A percentile compares a stretch with the other conserved stretches of the same genome.
phyloP scores from a whole-genome alignment of 73 alveolate genomes.

The Uronychia setigera region DNA sequence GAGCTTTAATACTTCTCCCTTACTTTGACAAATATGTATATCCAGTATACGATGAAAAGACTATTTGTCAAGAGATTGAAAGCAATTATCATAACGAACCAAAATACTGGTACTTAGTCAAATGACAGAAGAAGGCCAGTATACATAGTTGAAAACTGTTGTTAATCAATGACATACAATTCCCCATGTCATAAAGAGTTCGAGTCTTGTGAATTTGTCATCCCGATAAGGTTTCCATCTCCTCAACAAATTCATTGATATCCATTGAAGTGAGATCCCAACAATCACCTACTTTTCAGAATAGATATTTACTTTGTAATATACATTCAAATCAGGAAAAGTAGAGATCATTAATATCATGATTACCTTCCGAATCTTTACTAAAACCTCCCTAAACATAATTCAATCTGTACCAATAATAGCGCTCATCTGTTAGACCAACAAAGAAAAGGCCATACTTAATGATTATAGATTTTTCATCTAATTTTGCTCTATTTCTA shows the following conservation, averaged over 20 bases:
- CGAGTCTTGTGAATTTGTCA: not conserved
- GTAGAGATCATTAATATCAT: not conserved
- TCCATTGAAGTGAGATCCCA: not conserved
- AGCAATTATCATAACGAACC: too few relatives aligned
- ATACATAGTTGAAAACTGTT: not conserved
- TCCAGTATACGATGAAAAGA: too few relatives aligned
- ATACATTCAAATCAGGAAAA: not conserved
- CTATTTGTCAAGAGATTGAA: too few relatives aligned
- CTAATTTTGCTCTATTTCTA: not conserved
- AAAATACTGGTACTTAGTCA: too few relatives aligned
- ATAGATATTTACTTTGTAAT: not conserved
- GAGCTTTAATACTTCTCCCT: too few relatives aligned
- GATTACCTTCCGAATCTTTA: conserved; percentile 29
- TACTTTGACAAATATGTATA: too few relatives aligned
- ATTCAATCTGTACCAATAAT: conserved; percentile 17
- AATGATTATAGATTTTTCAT: not conserved
- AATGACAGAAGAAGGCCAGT: too few relatives aligned
- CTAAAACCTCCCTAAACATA: not conserved
- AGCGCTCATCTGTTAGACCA: conserved; percentile 27
- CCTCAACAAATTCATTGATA: not conserved
- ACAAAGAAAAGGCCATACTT: conserved; percentile 48
- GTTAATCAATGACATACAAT: not conserved
- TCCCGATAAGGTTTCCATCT: not conserved
- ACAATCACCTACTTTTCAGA: not conserved
- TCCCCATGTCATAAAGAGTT: not conserved